phyloP scores from a whole-genome alignment of 164 flowering plant genomes.

The Berberis vulgaris region DNA sequence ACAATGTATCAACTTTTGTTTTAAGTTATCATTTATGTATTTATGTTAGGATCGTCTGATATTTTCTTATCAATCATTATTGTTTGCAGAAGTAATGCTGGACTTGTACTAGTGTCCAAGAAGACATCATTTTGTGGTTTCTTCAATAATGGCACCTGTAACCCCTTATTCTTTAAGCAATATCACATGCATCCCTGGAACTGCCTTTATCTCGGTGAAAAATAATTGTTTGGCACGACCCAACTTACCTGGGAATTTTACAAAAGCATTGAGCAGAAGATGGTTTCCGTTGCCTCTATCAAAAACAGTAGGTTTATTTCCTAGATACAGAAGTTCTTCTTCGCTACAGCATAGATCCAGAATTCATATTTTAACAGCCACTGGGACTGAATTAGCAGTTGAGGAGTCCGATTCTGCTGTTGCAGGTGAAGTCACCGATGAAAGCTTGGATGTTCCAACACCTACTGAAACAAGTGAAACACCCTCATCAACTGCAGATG shows the following conservation, averaged over 20 bases:
- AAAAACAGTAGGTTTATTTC: slow-evolving; percentile 39
- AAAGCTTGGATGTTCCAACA: slow-evolving; percentile 22
- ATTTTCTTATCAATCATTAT: background rate
- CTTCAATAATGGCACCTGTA: slow-evolving; percentile 46
- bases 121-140: too few species aligned
- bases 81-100: background rate
- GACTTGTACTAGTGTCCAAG: background rate
- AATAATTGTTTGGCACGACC: slow-evolving; percentile 27
- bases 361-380: slow-evolving; percentile 31
- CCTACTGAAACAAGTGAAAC: slow-evolving; percentile 31
- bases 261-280: slow-evolving; percentile 23
- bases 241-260: slow-evolving; percentile 21
- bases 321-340: slow-evolving; percentile 21
- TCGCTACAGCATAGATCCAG: slow-evolving; percentile 19
- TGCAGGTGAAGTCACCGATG: slow-evolving; percentile 21
- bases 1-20: too few species aligned
- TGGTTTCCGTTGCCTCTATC: slow-evolving; percentile 33
- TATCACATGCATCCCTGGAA: slow-evolving; percentile 38
- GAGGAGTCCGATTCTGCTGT: slow-evolving; percentile 40
- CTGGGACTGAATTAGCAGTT: slow-evolving; percentile 62
- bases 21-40: too few species aligned
- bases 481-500: slow-evolving; percentile 18
- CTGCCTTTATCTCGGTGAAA: slow-evolving; percentile 34
- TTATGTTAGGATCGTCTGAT: too few species aligned
- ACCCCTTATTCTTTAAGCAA: slow-evolving; percentile 51